Percentiles rank a stretch among this genome's conserved stretches.
These are phyloP conservation scores for Dictyostelium capitatum DNA, from an alignment of 78 protist genomes.

Conservation along the genomic window DNA sequence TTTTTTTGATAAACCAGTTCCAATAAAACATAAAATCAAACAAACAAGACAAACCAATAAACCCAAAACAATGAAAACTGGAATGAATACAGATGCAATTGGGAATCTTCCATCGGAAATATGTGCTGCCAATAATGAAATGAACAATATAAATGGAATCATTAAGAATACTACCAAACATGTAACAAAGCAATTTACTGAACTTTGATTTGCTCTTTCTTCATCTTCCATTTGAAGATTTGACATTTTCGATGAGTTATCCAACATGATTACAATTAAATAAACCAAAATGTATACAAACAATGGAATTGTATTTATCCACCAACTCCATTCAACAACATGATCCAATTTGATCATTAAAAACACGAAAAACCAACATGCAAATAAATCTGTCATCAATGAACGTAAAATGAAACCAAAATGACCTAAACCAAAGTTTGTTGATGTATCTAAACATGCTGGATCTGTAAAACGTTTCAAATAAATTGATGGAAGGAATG, in stretches of 20 bases:
- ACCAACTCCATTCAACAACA: conserved; percentile 59
- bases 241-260: neutral
- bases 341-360: conserved; percentile 7
- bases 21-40: neutral
- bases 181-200: neutral
- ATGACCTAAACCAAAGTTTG: conserved; percentile 44
- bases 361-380: conserved; percentile 47
- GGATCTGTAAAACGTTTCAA: neutral
- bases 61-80: conserved; percentile 51
- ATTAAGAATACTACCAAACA: neutral
- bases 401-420: conserved; percentile 4
- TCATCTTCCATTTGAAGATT: neutral
- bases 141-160: conserved; percentile 26
- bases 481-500: neutral
- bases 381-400: neutral
- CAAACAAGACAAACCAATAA: neutral
- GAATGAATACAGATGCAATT: conserved; percentile 40
- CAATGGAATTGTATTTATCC: conserved; percentile 52
- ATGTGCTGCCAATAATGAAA: conserved; percentile 25
- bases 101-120: neutral
- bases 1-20: neutral
- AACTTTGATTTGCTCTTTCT: neutral
- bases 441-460: neutral
- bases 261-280: neutral
- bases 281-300: neutral